Conservation (phyloP, 169 alveolate species). For the Theileria orientalis region DNA sequence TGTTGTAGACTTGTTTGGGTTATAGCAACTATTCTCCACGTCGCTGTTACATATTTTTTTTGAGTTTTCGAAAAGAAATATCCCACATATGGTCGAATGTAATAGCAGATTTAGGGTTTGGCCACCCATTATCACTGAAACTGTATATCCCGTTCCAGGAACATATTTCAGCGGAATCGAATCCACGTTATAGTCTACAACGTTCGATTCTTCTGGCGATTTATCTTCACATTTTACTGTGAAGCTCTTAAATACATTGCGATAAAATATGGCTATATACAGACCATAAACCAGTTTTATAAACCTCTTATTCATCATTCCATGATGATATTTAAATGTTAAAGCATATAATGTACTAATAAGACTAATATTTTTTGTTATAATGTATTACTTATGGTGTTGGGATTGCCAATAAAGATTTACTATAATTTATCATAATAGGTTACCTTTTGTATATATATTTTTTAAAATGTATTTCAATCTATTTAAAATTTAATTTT, state of each 20-base stretch:
- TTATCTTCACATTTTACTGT: not conserved
- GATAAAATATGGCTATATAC: not conserved
- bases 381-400: conserved; percentile 1
- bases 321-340: not conserved
- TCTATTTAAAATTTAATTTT: no score
- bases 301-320: not conserved
- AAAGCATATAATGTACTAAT: not conserved
- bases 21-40: conserved; percentile 50
- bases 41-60: conserved; percentile 53
- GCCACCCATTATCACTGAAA: conserved; percentile 22
- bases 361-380: not conserved
- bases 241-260: not conserved
- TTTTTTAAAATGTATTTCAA: no score
- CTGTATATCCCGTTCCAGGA: conserved; percentile 31
- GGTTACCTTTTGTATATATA: no score
- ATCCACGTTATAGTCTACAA: conserved; percentile 22
- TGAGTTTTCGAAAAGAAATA: conserved; percentile 62
- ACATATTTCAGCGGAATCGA: conserved; percentile 12
- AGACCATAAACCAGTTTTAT: not conserved
- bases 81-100: conserved; percentile 62
- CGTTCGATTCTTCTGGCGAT: not conserved
- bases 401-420: not conserved
- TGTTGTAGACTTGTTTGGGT: conserved; percentile 56
- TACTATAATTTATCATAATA: no score
- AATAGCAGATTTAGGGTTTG: conserved; percentile 39